Evolutionary conservation across 805 yeast genomes (phyloP), one percentile per base, ranked within the genome.

Genomic region (Komagataella pastoris): DNA sequence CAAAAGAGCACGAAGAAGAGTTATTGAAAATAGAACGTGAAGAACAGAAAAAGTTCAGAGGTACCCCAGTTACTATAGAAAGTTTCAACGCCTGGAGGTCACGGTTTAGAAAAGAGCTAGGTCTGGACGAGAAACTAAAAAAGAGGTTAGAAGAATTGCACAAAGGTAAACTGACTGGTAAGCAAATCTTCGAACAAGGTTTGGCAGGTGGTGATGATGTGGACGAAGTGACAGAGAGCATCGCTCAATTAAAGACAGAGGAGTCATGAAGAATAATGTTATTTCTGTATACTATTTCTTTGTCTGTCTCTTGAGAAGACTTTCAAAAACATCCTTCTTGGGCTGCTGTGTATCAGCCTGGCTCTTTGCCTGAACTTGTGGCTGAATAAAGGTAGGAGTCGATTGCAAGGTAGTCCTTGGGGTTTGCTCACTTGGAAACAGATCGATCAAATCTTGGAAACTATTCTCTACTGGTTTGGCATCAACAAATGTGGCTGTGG

Each of bases 121-220:
- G 81, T n/a, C 68, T 79, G 55, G 91, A 85, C 58, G 75, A 76
- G 49, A 71, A 80, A 56, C 75, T 79, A 52, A 67, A 66, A 43
- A 69, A 72, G 50, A 73, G 87, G 56, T 75, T 76, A 54, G 65
- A 68, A 44, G 64, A 63, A n/a, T 77, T 81, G 61, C 91, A 85
- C 61, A 75, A 74, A 47, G 95, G 93, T 6, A 85, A 82, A 65
- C 67, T 89, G 61, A 83, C 95, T 0, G 99, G 99, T 21, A 77
- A 80, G 59, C 91, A 88, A 67, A 85, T 93, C 54, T 91, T 91
- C 62, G 98, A 89, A 62, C 76, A 76, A 60, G 98, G 98, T 47
- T 75, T 93, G 58, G 95, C 85, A 46, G 83, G 82, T 50, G 81
- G 70, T 21, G 90, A 79, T 47, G 82, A 75, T 47, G 74, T 69